A percentile compares a stretch with the other conserved stretches of the same genome.
Conservation (phyloP, 257 asterid genomes). For the Craterostigma plantagineum region DNA sequence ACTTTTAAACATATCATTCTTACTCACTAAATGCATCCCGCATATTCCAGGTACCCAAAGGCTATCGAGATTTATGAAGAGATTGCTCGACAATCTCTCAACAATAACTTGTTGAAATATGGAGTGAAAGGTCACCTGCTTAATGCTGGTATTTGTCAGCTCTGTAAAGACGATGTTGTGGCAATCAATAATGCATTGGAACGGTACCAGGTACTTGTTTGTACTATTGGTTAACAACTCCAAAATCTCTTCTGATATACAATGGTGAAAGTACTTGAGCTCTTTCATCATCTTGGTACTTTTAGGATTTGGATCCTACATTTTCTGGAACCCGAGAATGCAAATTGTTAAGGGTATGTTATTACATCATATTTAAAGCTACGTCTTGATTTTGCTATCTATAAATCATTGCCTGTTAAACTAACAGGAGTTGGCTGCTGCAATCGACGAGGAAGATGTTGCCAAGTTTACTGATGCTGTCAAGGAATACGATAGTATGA, state of each 20-base stretch:
- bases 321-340: constrained; percentile 87
- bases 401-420: too few species aligned
- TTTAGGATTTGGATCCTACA: constrained; percentile 91
- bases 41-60: constrained; percentile 52
- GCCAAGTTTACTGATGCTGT: constrained; percentile 90
- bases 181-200: constrained; percentile 83
- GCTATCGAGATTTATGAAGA: constrained; percentile 84
- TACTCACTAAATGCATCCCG: constrained; percentile 10
- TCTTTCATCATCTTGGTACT: too few species aligned
- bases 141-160: constrained; percentile 96
- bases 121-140: constrained; percentile 98
- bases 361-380: too few species aligned
- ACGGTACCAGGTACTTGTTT: constrained; percentile 52
- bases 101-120: constrained; percentile 75
- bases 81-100: constrained; percentile 73
- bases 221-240: too few species aligned
- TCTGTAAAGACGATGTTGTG: constrained; percentile 83
- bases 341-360: constrained; percentile 60
- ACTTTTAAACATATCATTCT: background rate
- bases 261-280: too few species aligned
- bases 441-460: constrained; percentile 66
- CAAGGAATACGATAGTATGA: constrained; percentile 91
- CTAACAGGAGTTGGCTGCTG: constrained; percentile 3
- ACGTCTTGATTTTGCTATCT: too few species aligned
- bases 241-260: too few species aligned